Conservation (phyloP, 2,329 filamentous ascomycete genomes). For the Penicillium frequentans region DNA sequence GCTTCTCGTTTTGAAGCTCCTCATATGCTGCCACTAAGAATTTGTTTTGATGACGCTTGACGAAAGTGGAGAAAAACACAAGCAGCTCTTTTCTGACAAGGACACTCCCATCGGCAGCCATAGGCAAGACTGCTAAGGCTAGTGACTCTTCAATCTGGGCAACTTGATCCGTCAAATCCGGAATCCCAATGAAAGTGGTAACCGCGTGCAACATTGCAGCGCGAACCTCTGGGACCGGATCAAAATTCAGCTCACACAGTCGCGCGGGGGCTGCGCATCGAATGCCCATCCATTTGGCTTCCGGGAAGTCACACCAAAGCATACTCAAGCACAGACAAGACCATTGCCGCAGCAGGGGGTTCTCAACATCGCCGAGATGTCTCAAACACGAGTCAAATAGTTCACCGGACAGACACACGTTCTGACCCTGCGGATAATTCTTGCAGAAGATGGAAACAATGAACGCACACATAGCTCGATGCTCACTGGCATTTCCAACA, state of each 20-base stretch:
- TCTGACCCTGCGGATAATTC: constrained; percentile 86
- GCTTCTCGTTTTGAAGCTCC: constrained; percentile 80
- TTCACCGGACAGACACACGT: constrained; percentile 85
- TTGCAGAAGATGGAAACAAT: constrained; percentile 97
- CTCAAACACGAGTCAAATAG: constrained; percentile 84
- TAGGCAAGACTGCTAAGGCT: constrained; percentile 82
- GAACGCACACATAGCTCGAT: constrained; percentile 98
- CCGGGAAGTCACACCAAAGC: constrained; percentile 85
- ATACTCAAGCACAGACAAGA: constrained; percentile 93
- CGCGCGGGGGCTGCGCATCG: constrained; percentile 79
- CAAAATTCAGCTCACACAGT: constrained; percentile 76
- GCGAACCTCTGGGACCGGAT: constrained; percentile 87
- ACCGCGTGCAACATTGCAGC: constrained; percentile 91
- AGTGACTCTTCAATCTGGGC: constrained; percentile 88
- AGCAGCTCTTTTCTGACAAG: constrained; percentile 91
- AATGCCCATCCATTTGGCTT: constrained; percentile 96
- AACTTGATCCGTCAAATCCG: constrained; percentile 86
- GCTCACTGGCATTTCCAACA: constrained; percentile 84
- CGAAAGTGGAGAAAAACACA: constrained; percentile 90
- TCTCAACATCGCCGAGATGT: constrained; percentile 82
- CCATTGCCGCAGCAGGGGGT: constrained; percentile 89
- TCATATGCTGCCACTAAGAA: constrained; percentile 92
- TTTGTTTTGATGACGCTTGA: constrained; percentile 85
- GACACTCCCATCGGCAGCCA: constrained; percentile 91
- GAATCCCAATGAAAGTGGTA: constrained; percentile 91